phyloP scores from a whole-genome alignment of 2,329 filamentous ascomycete genomes.

The Scedosporium boydii region DNA sequence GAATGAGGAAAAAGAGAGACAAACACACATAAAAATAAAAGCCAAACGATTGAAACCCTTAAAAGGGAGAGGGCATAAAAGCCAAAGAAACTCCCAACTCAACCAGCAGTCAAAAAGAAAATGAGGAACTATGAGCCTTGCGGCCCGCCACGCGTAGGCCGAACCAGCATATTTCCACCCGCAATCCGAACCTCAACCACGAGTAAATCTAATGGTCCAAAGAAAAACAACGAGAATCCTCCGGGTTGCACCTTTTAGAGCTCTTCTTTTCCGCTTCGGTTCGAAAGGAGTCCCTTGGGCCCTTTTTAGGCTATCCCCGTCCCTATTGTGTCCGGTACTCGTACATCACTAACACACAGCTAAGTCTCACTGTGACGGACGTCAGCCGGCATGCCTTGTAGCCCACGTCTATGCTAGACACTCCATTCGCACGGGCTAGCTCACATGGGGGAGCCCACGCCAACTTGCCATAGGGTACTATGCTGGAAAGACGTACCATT shows the following conservation, averaged over 20 bases:
- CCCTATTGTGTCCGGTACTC: not conserved
- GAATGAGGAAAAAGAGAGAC: not conserved
- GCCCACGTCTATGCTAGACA: not conserved
- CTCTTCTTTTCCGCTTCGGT: not conserved
- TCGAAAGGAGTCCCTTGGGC: not conserved
- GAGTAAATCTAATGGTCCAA: too few relatives aligned
- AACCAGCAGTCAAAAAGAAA: not conserved
- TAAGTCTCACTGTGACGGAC: not conserved
- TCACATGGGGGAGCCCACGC: not conserved
- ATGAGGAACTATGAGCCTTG: not conserved
- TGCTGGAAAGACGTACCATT: too few relatives aligned
- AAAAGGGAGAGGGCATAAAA: not conserved
- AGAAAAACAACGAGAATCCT: not conserved
- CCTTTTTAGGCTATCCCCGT: not conserved
- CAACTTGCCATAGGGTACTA: too few relatives aligned
- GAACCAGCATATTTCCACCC: too few relatives aligned
- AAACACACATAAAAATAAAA: not conserved
- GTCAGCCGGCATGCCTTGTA: not conserved
- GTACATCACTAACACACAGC: not conserved
- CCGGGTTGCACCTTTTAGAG: not conserved
- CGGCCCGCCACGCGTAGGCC: too few relatives aligned
- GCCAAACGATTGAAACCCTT: slow-evolving; percentile 2
- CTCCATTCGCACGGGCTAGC: not conserved
- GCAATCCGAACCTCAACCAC: too few relatives aligned
- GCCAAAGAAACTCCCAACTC: not conserved